A percentile compares a stretch with the other conserved stretches of the same genome.
phyloP scores from a whole-genome alignment of 192 early-diverging fungal genomes.

The Chytriomyces sp. region DNA sequence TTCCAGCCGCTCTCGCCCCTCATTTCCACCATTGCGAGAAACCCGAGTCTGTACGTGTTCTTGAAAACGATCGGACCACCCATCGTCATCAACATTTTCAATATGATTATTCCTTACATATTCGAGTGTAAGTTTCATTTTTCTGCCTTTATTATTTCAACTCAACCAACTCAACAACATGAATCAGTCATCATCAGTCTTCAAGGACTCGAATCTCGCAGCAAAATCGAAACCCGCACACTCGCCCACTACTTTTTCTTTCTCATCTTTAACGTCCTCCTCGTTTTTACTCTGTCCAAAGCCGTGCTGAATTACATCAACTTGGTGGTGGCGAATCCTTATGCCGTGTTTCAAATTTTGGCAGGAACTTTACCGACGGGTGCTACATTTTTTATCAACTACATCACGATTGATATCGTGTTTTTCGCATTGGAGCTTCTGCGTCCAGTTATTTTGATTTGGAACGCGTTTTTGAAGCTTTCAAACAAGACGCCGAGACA shows the following conservation, averaged over 20 bases:
- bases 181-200: conserved; percentile 37
- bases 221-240: conserved; percentile 42
- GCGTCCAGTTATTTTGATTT: conserved; percentile 47
- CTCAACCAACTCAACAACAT: not conserved
- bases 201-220: conserved; percentile 43
- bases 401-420: conserved; percentile 51
- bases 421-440: conserved; percentile 51
- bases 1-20: conserved; percentile 26
- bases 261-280: conserved; percentile 60
- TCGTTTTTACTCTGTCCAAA: conserved; percentile 51
- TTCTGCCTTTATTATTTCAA: not conserved
- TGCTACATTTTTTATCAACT: conserved; percentile 59
- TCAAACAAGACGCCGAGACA: conserved; percentile 53
- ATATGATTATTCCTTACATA: conserved; percentile 49
- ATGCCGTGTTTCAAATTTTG: conserved; percentile 40
- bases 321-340: conserved; percentile 44
- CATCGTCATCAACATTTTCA: conserved; percentile 31
- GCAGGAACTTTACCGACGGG: conserved; percentile 44
- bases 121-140: conserved; percentile 46
- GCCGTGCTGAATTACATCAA: conserved; percentile 30
- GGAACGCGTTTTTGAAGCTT: conserved; percentile 32
- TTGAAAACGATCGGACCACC: conserved; percentile 48
- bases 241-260: conserved; percentile 57
- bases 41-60: conserved; percentile 33
- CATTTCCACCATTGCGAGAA: conserved; percentile 24